Evolutionary conservation across 192 early-diverging fungal species (phyloP).

Genomic region (Coemansia sp.): DNA sequence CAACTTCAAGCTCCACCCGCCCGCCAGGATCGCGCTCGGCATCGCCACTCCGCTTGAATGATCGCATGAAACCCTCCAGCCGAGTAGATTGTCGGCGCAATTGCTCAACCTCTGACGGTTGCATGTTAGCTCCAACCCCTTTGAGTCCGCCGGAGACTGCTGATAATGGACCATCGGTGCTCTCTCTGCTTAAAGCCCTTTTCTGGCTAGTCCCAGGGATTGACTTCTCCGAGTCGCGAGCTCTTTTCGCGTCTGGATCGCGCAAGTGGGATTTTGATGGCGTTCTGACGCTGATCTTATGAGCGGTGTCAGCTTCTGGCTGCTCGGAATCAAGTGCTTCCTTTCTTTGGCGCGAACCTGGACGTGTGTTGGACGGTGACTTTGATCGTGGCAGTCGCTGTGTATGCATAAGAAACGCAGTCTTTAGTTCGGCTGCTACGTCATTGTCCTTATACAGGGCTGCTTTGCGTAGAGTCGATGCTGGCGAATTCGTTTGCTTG

Average conservation of each 20-base stretch:
- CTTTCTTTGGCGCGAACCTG: neutral
- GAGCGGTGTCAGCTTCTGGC: neutral
- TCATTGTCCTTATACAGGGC: neutral
- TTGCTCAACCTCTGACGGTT: slow-evolving; percentile 22
- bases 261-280: neutral
- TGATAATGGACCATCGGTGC: neutral
- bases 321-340: neutral
- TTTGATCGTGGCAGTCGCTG: neutral
- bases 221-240: neutral
- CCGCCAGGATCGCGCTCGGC: slow-evolving; percentile 30
- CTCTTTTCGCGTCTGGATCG: neutral
- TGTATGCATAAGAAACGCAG: neutral
- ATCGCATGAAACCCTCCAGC: slow-evolving; percentile 34
- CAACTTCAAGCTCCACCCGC: slow-evolving; percentile 30
- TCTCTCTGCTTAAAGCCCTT: neutral
- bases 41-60: slow-evolving; percentile 47
- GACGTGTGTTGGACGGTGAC: slow-evolving; percentile 7
- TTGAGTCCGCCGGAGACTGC: neutral
- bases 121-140: neutral
- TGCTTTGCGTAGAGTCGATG: neutral
- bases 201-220: neutral
- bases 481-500: neutral
- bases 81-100: slow-evolving; percentile 28
- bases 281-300: neutral
- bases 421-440: neutral